Conservation (phyloP, 2,329 filamentous ascomycete species). For the Fusarium virguliforme region DNA sequence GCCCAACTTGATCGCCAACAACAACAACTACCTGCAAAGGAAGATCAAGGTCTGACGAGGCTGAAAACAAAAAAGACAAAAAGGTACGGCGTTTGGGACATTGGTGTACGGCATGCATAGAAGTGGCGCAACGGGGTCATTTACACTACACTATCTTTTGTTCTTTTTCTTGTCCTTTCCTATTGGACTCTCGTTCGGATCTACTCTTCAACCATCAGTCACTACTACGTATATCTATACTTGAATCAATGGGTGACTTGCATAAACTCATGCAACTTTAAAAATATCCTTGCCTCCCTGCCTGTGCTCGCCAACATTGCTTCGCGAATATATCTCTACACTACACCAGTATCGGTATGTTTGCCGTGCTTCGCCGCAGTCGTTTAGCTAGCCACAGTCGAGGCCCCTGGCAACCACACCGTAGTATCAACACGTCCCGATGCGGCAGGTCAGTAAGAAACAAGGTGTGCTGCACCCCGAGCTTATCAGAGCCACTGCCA, state of each 20-base stretch:
- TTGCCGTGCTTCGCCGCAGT: not conserved
- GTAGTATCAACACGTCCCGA: not conserved
- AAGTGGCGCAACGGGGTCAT: constrained; percentile 1
- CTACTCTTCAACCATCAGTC: not conserved
- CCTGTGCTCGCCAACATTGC: not conserved
- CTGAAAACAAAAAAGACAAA: not conserved
- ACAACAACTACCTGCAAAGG: constrained; percentile 56
- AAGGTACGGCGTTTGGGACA: not conserved
- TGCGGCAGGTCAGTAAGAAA: constrained; percentile 6
- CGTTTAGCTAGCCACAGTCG: not conserved
- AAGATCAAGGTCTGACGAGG: constrained; percentile 5
- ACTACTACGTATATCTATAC: not conserved
- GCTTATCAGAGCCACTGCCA: not conserved
- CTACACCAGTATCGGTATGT: not conserved
- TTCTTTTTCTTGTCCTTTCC: not conserved
- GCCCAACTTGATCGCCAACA: constrained; percentile 66
- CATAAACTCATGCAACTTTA: constrained; percentile 5
- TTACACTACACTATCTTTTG: not conserved
- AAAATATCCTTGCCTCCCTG: not conserved
- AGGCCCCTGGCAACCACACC: not conserved
- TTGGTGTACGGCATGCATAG: not conserved
- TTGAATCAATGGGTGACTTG: constrained; percentile 9
- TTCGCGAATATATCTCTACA: not conserved
- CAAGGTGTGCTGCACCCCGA: not conserved
- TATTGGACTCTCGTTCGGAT: constrained; percentile 4